phyloP scores from a whole-genome alignment of 2,329 filamentous ascomycete genomes.

The Metarhizium rileyi region DNA sequence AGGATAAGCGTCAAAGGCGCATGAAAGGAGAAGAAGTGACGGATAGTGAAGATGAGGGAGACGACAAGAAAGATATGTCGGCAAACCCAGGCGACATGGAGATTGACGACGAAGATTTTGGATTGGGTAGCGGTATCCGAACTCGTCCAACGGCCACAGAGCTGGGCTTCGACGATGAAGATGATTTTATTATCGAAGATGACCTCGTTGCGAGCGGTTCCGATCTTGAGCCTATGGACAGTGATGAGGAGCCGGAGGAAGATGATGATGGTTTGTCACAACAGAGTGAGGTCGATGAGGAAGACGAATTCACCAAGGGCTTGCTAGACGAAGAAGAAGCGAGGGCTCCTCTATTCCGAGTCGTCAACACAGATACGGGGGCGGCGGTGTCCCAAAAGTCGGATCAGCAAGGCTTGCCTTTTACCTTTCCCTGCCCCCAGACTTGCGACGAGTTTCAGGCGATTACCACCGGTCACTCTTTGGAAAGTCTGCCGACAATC shows the following conservation, averaged over 20 bases:
- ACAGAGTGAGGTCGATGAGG: constrained; percentile 33
- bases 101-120: constrained; percentile 42
- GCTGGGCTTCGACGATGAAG: constrained; percentile 79
- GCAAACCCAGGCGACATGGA: constrained; percentile 25
- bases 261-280: constrained; percentile 31
- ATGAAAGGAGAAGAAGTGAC: constrained; percentile 77
- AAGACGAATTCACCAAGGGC: constrained; percentile 65
- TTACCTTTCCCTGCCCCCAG: constrained; percentile 77
- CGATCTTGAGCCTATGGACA: constrained; percentile 48
- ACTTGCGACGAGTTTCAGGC: constrained; percentile 65
- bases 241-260: constrained; percentile 41
- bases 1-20: constrained; percentile 69
- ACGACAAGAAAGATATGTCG: constrained; percentile 26
- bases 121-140: constrained; percentile 49
- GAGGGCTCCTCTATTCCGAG: constrained; percentile 40
- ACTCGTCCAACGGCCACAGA: constrained; percentile 47
- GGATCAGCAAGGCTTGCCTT: constrained; percentile 56
- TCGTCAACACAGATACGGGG: constrained; percentile 32
- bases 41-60: constrained; percentile 51
- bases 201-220: constrained; percentile 78
- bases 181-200: constrained; percentile 86
- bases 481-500: constrained; percentile 62
- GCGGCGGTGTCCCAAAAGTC: constrained; percentile 23
- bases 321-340: constrained; percentile 51
- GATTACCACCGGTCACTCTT: constrained; percentile 50